phyloP scores from a whole-genome alignment of 768 basidiomycete genomes.

The Antrodiella citrinella region DNA sequence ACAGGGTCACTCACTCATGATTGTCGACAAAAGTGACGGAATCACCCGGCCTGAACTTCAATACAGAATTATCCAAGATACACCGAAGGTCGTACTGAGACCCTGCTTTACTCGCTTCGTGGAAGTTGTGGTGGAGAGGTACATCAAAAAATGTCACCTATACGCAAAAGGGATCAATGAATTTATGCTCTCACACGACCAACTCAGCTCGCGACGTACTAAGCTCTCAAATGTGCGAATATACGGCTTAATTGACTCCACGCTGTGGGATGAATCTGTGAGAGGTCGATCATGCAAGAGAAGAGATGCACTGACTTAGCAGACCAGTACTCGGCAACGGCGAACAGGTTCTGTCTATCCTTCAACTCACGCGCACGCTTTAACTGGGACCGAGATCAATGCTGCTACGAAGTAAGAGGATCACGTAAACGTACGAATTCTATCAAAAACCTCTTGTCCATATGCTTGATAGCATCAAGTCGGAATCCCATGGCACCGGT shows the following conservation, averaged over 20 bases:
- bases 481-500: slow-evolving; percentile 71
- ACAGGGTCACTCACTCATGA: slow-evolving; percentile 57
- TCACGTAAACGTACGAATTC: slow-evolving; percentile 46
- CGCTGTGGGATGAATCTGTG: slow-evolving; percentile 22
- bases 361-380: slow-evolving; percentile 38
- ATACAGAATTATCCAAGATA: slow-evolving; percentile 63
- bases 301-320: slow-evolving; percentile 38
- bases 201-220: slow-evolving; percentile 27
- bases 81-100: slow-evolving; percentile 66
- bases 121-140: slow-evolving; percentile 79
- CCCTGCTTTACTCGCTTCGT: slow-evolving; percentile 63
- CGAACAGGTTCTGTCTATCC: slow-evolving; percentile 48
- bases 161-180: not conserved
- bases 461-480: slow-evolving; percentile 89
- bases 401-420: not conserved
- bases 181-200: not conserved
- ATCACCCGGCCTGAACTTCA: slow-evolving; percentile 61
- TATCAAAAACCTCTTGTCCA: slow-evolving; percentile 61
- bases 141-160: slow-evolving; percentile 90
- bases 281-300: not conserved
- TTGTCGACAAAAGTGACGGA: slow-evolving; percentile 90
- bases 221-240: slow-evolving; percentile 58
- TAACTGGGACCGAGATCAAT: too few species aligned
- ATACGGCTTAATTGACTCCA: slow-evolving; percentile 46
- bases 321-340: slow-evolving; percentile 79